Percentiles rank a stretch among this genome's conserved stretches.
phyloP scores from a whole-genome alignment of 2,329 filamentous ascomycete genomes.

The Neofusicoccum laricinum region DNA sequence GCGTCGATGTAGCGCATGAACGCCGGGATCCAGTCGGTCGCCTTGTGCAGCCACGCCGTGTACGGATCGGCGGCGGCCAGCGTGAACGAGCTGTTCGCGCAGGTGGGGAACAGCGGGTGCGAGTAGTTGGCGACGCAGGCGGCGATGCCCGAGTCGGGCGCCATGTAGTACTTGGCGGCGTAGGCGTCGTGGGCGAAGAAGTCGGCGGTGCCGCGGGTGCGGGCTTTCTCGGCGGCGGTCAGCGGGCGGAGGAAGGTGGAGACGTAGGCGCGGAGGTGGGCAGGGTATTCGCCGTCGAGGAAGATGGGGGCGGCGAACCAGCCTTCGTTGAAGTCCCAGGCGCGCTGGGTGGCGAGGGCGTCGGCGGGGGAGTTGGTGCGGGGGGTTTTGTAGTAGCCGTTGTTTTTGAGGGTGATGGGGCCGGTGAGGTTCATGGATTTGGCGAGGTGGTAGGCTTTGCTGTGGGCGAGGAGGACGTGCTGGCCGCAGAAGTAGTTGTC shows the following conservation, averaged over 20 bases:
- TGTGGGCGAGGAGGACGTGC: conserved; percentile 36
- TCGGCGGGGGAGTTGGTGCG: conserved; percentile 33
- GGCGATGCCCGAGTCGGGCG: conserved; percentile 34
- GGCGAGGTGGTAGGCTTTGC: conserved; percentile 40
- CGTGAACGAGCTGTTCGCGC: conserved; percentile 33
- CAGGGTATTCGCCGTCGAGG: conserved; percentile 45
- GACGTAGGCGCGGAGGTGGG: conserved; percentile 36
- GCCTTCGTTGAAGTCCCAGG: conserved; percentile 40
- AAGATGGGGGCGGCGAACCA: conserved; percentile 44
- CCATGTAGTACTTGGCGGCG: conserved; percentile 33
- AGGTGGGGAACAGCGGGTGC: conserved; percentile 33
- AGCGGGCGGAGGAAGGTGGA: conserved; percentile 31
- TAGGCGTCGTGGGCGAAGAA: conserved; percentile 39
- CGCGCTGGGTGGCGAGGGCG: conserved; percentile 32
- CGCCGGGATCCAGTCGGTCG: conserved; percentile 33
- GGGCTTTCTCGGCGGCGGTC: conserved; percentile 29
- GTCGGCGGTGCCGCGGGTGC: conserved; percentile 33
- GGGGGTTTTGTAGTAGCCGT: conserved; percentile 38
- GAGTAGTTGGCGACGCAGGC: conserved; percentile 35
- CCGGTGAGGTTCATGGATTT: conserved; percentile 41
- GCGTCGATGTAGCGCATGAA: conserved; percentile 35
- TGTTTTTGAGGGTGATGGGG: conserved; percentile 37
- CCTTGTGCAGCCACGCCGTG: conserved; percentile 34
- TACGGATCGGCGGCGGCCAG: conserved; percentile 30
- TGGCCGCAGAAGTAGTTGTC: conserved; percentile 37